These are phyloP conservation scores for Artemisia tridentata DNA, from an alignment of 129 eudicot species.

Conservation along the genomic window DNA sequence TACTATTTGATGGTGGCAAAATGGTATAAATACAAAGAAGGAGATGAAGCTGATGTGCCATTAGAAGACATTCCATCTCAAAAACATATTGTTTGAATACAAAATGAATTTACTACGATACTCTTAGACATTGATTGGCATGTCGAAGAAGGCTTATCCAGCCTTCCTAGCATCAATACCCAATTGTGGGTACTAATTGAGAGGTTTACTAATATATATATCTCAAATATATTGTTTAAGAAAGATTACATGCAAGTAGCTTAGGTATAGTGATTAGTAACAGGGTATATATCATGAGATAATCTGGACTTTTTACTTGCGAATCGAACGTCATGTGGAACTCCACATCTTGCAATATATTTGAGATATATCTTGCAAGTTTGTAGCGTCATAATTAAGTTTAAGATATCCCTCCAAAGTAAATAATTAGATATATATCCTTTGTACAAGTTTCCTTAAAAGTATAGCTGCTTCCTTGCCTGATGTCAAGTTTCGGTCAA, in stretches of 20 bases:
- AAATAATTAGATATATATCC: too few species aligned
- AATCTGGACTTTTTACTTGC: not conserved
- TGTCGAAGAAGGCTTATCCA: not conserved
- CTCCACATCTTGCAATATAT: not conserved
- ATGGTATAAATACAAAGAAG: constrained; percentile 68
- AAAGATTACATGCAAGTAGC: not conserved
- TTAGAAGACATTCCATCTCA: constrained; percentile 32
- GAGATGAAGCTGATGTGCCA: constrained; percentile 12
- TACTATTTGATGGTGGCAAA: constrained; percentile 54
- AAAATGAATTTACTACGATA: too few species aligned
- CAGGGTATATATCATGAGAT: not conserved
- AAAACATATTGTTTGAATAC: constrained; percentile 33
- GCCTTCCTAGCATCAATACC: not conserved
- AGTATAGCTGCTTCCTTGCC: too few species aligned
- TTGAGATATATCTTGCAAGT: not conserved
- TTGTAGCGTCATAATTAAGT: not conserved
- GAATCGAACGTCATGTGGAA: not conserved
- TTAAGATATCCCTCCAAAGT: too few species aligned
- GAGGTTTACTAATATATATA: not conserved
- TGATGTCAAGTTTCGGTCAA: too few species aligned
- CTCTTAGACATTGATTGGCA: not conserved
- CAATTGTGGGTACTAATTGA: not conserved
- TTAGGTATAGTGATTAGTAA: not conserved
- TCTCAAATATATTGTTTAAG: not conserved
- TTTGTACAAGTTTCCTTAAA: too few species aligned